Base-by-base conservation (phyloP, 768 basidiomycete genomes). In the Boletellus ananiceps region DNA sequence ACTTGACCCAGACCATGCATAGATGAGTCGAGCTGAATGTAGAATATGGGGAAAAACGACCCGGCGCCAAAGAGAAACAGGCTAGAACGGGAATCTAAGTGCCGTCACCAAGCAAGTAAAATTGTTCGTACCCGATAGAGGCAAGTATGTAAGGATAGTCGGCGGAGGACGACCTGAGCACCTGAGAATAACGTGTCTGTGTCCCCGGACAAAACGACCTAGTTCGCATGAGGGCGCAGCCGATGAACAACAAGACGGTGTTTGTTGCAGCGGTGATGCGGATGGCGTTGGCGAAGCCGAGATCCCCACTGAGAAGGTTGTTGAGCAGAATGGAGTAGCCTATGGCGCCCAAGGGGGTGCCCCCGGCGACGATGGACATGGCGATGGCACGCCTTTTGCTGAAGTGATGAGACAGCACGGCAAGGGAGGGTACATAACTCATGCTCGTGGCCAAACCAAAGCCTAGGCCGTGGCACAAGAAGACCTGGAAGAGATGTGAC, bases 21-120 rank as follows among this genome's bases (percentile, higher is more conserved):
- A 29, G 76, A 70, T 8, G 81, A 74, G 46, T 79, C 74, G 13
- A 83, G 66, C 49, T 84, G 83, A 15, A 84, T 64, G 56, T 78
- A 83, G 60, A 80, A 82, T 32, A 78, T 69, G 0, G 77, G 76
- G 41, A 74, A 77, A 52, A 72, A 80, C 12, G 78, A 44, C 2
- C 60, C 60, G n/a, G 62, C 61, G 9, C 53, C 61, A 44, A 47
- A 58, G 23, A 62, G 40, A 33, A 62, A 47, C 13, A 54, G 7
- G 4, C 61, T 62, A 8, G 21, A 39, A 21, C 23, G 14, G 32
- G 11, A 16, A 25, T 2, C 19, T 56, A 32, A 58, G 41, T 13
- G 13, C 15, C 8, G 13, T 33, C 18, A 16, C 11, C n/a, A 14
- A 40, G 36, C 16, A 31, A 35, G 34, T 14, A 19, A 8, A 3